A percentile compares a stretch with the other conserved stretches of the same genome.
Evolutionary conservation across 202 grass and related monocot species (phyloP).

Genomic region (Panicum virgatum): DNA sequence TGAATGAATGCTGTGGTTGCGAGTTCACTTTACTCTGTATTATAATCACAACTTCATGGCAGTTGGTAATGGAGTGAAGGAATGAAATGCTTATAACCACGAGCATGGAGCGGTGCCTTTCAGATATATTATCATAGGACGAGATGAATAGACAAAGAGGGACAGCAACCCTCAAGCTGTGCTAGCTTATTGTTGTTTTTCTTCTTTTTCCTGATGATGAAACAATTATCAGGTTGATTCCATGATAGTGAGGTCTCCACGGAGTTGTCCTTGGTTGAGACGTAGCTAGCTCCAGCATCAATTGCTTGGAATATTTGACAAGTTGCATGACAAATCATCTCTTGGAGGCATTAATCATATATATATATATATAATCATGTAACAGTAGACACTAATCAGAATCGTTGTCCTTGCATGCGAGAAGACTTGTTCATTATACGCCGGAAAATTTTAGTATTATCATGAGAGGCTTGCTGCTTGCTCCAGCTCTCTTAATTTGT

Average conservation of each 20-base stretch:
- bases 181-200: neutral
- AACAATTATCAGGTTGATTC: conserved; percentile 25
- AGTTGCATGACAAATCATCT: conserved; percentile 15
- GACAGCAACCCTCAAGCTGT: neutral
- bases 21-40: neutral
- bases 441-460: conserved; percentile 17
- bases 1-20: neutral
- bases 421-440: neutral
- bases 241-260: conserved; percentile 37
- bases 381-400: conserved; percentile 17
- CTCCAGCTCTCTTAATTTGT: conserved; percentile 25
- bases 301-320: conserved; percentile 30
- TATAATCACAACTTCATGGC: neutral
- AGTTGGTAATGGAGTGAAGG: neutral
- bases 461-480: neutral
- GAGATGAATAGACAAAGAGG: conserved; percentile 1
- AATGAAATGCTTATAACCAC: neutral
- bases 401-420: neutral
- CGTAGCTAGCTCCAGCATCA: conserved; percentile 31
- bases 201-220: neutral
- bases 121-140: neutral
- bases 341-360: neutral
- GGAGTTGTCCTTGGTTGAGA: conserved; percentile 35
- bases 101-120: neutral
- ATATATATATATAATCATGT: neutral